Evolutionary conservation across 1,284 basidiomycete genomes (phyloP), one percentile per base, ranked within the genome.

Genomic region (Austroboletus niveus): DNA sequence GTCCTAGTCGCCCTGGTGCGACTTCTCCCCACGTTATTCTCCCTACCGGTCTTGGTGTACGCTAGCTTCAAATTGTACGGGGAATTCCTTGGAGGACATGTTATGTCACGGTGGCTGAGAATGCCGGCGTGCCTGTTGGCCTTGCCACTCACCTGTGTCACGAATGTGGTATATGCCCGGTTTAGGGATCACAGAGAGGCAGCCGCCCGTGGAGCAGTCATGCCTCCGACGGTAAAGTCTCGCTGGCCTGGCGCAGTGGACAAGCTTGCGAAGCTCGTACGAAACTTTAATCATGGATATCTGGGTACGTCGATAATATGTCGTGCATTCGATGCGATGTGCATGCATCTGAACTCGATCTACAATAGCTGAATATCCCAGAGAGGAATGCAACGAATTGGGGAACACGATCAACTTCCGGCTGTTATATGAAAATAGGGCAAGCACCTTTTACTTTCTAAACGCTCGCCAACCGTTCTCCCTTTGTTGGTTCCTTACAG

Each of bases 391-490:
- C 3, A 17, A 60, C 22, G 54, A 57, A 17, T 49, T 60, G 34
- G 72, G 72, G 9, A 58, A 70, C 36, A 71, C 65, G 1, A 45
- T 70, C 31, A 61, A 69, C 49, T 40, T 66, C n/a, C 60, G 57
- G 36, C 8, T 69, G 24, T 51, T 75, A 31, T 73, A 67, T 45
- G 65, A 73, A 51, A 64, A 64, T 42, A 60, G 65, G 57, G 72
- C 64, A 45, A 49, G 64, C 49, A 3, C n/a, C 35, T 38, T 38
- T 8, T 17, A 9, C 8, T 38, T n/a, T 20, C 34, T 36, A 2
- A 15, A 30, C 7, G 27, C 27, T 30, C 30, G 10, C 10, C 30
- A 30, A 3, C 22, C 30, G 30, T 11, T 27, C 30, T 30, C 30
- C 30, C 8, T 30, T 12, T 35, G 15, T 14, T 44, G n/a, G 7